A percentile compares a stretch with the other conserved stretches of the same genome.
Evolutionary conservation across 108 stramenopile genomes (phyloP).

Genomic region (Seminavis robusta): DNA sequence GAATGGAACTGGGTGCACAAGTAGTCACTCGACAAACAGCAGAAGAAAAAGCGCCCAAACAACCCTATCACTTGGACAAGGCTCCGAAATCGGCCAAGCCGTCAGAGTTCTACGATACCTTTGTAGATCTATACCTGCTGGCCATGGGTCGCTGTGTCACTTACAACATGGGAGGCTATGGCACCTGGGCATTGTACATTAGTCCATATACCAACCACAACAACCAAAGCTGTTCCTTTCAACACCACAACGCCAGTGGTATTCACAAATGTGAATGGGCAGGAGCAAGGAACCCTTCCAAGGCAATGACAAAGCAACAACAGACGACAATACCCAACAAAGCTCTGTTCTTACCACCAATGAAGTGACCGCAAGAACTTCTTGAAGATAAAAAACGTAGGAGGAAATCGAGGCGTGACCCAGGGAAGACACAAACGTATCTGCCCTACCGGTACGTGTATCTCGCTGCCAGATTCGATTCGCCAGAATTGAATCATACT

Average conservation of each 20-base stretch:
- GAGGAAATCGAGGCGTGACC: too few relatives aligned
- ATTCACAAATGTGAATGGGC: slow-evolving; percentile 4
- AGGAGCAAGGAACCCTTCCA: background rate
- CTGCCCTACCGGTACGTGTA: too few relatives aligned
- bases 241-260: too few relatives aligned
- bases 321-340: background rate
- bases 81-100: background rate
- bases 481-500: too few relatives aligned
- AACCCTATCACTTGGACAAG: slow-evolving; percentile 45
- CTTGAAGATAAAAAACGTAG: too few relatives aligned
- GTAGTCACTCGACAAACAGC: slow-evolving; percentile 4
- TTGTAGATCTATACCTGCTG: slow-evolving; percentile 47
- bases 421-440: too few relatives aligned
- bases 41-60: too few relatives aligned
- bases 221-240: too few relatives aligned
- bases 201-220: slow-evolving; percentile 1
- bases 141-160: slow-evolving; percentile 26
- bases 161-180: slow-evolving; percentile 18
- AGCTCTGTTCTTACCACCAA: slow-evolving; percentile 4
- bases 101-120: slow-evolving; percentile 39
- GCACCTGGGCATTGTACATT: slow-evolving; percentile 4
- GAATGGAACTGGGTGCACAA: slow-evolving; percentile 2
- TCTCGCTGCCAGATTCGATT: too few relatives aligned
- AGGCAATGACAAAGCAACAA: background rate
- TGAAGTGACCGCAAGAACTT: too few relatives aligned